Evolutionary conservation across 1,284 basidiomycete species (phyloP).

Genomic region (Vanrija sp.): DNA sequence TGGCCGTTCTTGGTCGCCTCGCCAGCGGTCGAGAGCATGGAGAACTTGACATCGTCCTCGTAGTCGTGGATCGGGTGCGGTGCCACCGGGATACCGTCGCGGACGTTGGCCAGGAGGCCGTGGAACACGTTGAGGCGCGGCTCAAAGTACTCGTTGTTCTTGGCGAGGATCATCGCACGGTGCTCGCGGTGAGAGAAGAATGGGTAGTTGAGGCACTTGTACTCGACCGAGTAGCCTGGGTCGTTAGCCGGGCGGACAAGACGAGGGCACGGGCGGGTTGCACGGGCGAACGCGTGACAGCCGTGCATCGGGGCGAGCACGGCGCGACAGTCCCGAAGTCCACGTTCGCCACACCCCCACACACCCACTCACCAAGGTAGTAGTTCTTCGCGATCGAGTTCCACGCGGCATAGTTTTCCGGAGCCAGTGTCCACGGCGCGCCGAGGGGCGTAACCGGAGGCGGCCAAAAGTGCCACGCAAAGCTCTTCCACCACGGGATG

Average conservation of each 20-base stretch:
- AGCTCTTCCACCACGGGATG: constrained; percentile 27
- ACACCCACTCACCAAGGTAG: constrained; percentile 6
- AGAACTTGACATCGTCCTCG: not conserved
- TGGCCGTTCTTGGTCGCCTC: not conserved
- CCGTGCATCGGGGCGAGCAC: too few species aligned
- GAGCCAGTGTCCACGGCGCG: constrained; percentile 23
- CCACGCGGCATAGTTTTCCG: constrained; percentile 19
- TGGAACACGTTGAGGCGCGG: not conserved
- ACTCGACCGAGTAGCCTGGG: constrained; percentile 45
- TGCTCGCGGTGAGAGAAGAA: constrained; percentile 21
- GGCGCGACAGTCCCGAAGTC: too few species aligned
- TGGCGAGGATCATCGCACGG: constrained; percentile 43
- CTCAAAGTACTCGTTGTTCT: constrained; percentile 35
- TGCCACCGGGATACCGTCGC: not conserved
- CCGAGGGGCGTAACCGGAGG: constrained; percentile 16
- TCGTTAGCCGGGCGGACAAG: not conserved
- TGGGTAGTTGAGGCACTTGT: constrained; percentile 21
- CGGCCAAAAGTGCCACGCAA: constrained; percentile 30
- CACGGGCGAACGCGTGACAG: too few species aligned
- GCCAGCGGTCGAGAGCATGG: not conserved
- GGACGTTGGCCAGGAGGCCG: not conserved
- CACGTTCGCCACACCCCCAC: too few species aligned
- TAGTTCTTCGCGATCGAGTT: constrained; percentile 5
- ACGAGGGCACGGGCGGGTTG: too few species aligned
- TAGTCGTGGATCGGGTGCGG: not conserved